These are phyloP conservation scores for Hyphopichia burtonii DNA, from an alignment of 1,139 yeast genomes.

Conservation along the genomic window DNA sequence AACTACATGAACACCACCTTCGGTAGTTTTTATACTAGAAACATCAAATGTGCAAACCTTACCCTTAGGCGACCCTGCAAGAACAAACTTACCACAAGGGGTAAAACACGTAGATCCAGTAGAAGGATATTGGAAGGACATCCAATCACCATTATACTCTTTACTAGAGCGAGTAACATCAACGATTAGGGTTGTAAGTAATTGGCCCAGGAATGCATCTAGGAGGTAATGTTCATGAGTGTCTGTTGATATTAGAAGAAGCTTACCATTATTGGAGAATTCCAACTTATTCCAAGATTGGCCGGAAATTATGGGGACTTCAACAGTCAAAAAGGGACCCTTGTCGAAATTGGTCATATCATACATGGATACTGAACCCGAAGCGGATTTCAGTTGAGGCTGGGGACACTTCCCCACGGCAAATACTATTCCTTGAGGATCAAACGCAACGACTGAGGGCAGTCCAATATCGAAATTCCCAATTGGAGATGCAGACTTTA, in stretches of 20 bases:
- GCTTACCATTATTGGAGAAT: slow-evolving; percentile 80
- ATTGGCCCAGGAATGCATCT: slow-evolving; percentile 71
- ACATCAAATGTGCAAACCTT: slow-evolving; percentile 65
- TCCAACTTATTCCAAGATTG: slow-evolving; percentile 66
- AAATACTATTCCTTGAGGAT: slow-evolving; percentile 80
- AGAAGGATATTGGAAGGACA: slow-evolving; percentile 45
- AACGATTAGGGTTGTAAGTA: slow-evolving; percentile 49
- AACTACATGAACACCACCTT: slow-evolving; percentile 18
- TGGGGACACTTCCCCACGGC: slow-evolving; percentile 56
- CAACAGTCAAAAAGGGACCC: slow-evolving; percentile 49
- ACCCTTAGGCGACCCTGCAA: slow-evolving; percentile 62
- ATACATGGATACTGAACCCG: slow-evolving; percentile 55
- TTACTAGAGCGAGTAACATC: slow-evolving; percentile 17
- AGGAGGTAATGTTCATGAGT: slow-evolving; percentile 54
- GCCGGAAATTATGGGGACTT: slow-evolving; percentile 23
- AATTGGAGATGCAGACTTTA: slow-evolving; percentile 58
- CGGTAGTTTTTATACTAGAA: slow-evolving; percentile 30
- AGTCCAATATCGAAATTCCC: slow-evolving; percentile 62
- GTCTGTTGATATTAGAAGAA: slow-evolving; percentile 64
- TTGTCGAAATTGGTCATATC: slow-evolving; percentile 58
- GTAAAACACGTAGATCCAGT: slow-evolving; percentile 68
- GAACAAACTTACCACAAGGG: slow-evolving; percentile 76
- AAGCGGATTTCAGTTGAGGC: slow-evolving; percentile 16
- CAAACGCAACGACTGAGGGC: slow-evolving; percentile 65
- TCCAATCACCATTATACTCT: slow-evolving; percentile 21